Evolutionary conservation across 2,329 filamentous ascomycete genomes (phyloP).

Genomic region (Ceratocystis colombiana): DNA sequence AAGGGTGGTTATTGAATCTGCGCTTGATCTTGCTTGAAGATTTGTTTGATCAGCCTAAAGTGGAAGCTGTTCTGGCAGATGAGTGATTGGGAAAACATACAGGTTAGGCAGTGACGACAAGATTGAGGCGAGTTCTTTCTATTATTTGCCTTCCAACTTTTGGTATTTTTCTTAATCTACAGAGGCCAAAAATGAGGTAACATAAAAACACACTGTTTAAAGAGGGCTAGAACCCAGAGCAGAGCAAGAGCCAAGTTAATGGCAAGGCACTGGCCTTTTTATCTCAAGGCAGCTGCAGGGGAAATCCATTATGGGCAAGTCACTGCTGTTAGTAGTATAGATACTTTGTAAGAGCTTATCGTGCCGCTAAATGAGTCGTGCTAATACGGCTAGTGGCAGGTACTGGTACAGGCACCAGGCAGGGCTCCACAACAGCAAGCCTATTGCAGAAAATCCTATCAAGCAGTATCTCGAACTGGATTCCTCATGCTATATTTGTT

Average conservation of each 20-base stretch:
- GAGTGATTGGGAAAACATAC: not conserved
- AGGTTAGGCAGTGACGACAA: slow-evolving; percentile 13
- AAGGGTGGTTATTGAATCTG: not conserved
- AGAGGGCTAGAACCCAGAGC: slow-evolving; percentile 2
- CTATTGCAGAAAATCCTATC: not conserved
- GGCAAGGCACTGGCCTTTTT: not conserved
- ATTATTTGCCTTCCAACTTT: too few species aligned
- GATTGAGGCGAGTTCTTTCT: not conserved
- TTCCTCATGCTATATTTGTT: not conserved
- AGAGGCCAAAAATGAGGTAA: not conserved
- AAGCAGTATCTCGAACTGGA: not conserved
- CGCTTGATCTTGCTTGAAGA: too few species aligned
- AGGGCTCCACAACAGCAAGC: not conserved
- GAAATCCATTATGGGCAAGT: not conserved
- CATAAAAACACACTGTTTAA: not conserved
- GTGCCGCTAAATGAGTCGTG: not conserved
- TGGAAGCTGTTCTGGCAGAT: not conserved
- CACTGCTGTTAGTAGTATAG: not conserved
- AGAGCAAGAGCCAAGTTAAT: slow-evolving; percentile 1
- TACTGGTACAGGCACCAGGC: slow-evolving; percentile 6
- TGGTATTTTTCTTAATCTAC: not conserved
- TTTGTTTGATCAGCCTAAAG: slow-evolving; percentile 7
- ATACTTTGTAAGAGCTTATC: slow-evolving; percentile 1
- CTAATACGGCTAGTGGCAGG: slow-evolving; percentile 3
- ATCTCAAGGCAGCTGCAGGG: slow-evolving; percentile 2